Conservation (phyloP, 2,329 filamentous ascomycete species). For the Metarhizium guizhouense region DNA sequence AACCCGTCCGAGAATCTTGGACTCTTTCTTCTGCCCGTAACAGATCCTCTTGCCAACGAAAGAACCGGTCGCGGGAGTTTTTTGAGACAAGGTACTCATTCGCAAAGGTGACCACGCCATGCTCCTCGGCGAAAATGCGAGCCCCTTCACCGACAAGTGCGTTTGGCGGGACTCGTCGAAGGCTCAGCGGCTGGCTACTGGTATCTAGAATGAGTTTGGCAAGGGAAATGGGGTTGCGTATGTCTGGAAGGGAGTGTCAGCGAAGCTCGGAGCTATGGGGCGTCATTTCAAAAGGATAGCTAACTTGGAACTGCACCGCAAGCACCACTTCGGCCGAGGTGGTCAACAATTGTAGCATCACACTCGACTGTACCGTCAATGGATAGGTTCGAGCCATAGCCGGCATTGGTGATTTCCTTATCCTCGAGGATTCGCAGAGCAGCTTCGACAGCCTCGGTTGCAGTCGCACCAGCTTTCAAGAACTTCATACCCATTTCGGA, state of each 20-base stretch:
- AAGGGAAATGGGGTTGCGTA: slow-evolving; percentile 86
- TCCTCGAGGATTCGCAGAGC: slow-evolving; percentile 86
- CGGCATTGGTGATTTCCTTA: slow-evolving; percentile 91
- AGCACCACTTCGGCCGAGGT: slow-evolving; percentile 82
- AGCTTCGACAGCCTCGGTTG: slow-evolving; percentile 82
- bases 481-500: slow-evolving; percentile 76
- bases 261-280: too few species aligned
- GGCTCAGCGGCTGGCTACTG: slow-evolving; percentile 66
- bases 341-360: slow-evolving; percentile 88
- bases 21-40: slow-evolving; percentile 45
- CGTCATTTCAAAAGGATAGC: slow-evolving; percentile 24
- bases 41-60: slow-evolving; percentile 70
- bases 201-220: slow-evolving; percentile 76
- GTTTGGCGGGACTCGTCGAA: slow-evolving; percentile 86
- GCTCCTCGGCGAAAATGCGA: slow-evolving; percentile 72
- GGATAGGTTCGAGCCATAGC: slow-evolving; percentile 89
- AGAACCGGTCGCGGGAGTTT: slow-evolving; percentile 68
- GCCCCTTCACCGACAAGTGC: slow-evolving; percentile 82
- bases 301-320: slow-evolving; percentile 84
- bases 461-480: slow-evolving; percentile 67
- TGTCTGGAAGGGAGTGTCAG: slow-evolving; percentile 43
- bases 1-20: slow-evolving; percentile 15
- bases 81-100: slow-evolving; percentile 74
- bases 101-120: slow-evolving; percentile 64
- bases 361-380: slow-evolving; percentile 89